Evolutionary conservation across 108 stramenopile species (phyloP).

Genomic region (Nitzschia sp.): DNA sequence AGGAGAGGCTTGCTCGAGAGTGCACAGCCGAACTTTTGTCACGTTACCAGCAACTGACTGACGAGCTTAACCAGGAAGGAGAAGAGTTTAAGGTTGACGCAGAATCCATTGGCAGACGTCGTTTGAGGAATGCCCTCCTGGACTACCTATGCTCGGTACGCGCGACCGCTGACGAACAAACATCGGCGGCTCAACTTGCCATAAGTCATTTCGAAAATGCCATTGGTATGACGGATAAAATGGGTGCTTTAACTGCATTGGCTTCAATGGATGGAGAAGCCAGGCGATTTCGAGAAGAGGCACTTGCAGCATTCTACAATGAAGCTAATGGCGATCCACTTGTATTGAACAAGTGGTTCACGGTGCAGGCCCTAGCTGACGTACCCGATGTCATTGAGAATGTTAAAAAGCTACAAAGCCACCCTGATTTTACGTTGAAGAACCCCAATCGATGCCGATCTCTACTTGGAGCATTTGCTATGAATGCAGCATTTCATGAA

Average conservation of each 20-base stretch:
- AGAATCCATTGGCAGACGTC: constrained; percentile 57
- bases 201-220: constrained; percentile 71
- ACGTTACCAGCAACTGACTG: constrained; percentile 67
- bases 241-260: constrained; percentile 80
- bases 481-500: constrained; percentile 86
- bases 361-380: constrained; percentile 76
- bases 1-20: constrained; percentile 63
- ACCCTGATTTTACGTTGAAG: constrained; percentile 87
- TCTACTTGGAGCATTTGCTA: constrained; percentile 75
- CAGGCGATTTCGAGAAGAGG: constrained; percentile 45
- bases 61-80: constrained; percentile 39
- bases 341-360: constrained; percentile 89
- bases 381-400: constrained; percentile 66
- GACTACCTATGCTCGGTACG: constrained; percentile 67
- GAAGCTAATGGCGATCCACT: constrained; percentile 81
- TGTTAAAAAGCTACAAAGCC: constrained; percentile 57
- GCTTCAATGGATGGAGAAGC: constrained; percentile 75
- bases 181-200: constrained; percentile 52
- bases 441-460: constrained; percentile 94
- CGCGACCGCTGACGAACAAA: constrained; percentile 65
- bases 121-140: constrained; percentile 80
- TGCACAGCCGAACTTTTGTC: constrained; percentile 53
- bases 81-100: constrained; percentile 67
- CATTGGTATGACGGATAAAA: constrained; percentile 88
- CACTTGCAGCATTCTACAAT: constrained; percentile 67